Percentiles rank a stretch among this genome's conserved stretches.
Conservation (phyloP, 163 green algal genomes). For the Picocystis sp. region DNA sequence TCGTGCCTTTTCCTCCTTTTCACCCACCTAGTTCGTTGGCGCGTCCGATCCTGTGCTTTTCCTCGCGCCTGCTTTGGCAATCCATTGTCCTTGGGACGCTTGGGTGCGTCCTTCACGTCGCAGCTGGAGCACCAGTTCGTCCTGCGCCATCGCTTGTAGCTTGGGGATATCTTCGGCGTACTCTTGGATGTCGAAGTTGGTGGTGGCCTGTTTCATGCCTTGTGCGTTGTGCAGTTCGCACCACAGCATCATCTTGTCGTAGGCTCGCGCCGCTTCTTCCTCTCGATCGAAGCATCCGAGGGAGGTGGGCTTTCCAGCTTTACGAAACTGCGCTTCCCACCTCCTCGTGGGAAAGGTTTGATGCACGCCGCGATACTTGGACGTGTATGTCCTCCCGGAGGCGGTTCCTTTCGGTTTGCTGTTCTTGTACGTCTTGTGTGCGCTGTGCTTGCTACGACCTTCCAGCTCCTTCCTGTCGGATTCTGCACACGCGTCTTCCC, state of each 20-base stretch:
- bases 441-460: no score
- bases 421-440: no score
- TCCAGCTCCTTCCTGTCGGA: no score
- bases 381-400: slow-evolving; percentile 35
- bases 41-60: no score
- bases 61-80: no score
- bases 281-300: slow-evolving; percentile 82
- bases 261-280: slow-evolving; percentile 71
- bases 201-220: slow-evolving; percentile 48
- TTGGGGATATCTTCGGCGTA: slow-evolving; percentile 54
- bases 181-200: slow-evolving; percentile 74
- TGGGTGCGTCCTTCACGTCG: slow-evolving; percentile 1
- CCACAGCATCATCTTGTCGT: slow-evolving; percentile 96
- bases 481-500: no score
- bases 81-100: not conserved
- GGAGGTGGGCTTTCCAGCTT: slow-evolving; percentile 71
- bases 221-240: slow-evolving; percentile 60
- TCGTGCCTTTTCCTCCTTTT: no score
- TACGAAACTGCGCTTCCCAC: slow-evolving; percentile 78
- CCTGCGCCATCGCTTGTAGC: slow-evolving; percentile 38
- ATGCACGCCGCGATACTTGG: slow-evolving; percentile 68
- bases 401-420: no score
- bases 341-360: slow-evolving; percentile 78
- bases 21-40: no score
- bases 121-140: slow-evolving; percentile 9